These are phyloP conservation scores for Vitis hybrid DNA, from an alignment of 177 flowering plant genomes.

Conservation along the genomic window DNA sequence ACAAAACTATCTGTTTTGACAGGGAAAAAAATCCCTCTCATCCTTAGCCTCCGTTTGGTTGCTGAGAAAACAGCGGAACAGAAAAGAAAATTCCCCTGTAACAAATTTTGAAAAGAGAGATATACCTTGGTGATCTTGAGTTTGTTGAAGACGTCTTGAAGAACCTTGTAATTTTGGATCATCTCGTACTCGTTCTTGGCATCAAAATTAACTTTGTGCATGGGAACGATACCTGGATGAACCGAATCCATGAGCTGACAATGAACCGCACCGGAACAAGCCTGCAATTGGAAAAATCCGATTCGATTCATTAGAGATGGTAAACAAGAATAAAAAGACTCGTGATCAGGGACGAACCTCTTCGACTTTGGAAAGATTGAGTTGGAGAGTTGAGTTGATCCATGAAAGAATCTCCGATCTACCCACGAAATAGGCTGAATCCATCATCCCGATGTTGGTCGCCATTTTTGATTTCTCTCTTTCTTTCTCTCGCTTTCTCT, in stretches of 20 bases:
- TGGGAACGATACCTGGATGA: slow-evolving; percentile 90
- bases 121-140: slow-evolving; percentile 89
- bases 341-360: slow-evolving; percentile 46
- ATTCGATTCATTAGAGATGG: neutral
- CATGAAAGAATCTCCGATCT: slow-evolving; percentile 92
- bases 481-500: neutral
- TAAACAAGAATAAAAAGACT: neutral
- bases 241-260: slow-evolving; percentile 92
- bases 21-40: neutral
- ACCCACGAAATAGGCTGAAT: slow-evolving; percentile 92
- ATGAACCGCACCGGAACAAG: slow-evolving; percentile 88
- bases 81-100: neutral
- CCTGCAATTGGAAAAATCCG: slow-evolving; percentile 35
- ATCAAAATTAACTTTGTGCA: slow-evolving; percentile 98
- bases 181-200: slow-evolving; percentile 97
- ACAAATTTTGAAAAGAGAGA: neutral
- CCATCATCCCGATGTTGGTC: slow-evolving; percentile 94
- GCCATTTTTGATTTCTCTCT: slow-evolving; percentile 48
- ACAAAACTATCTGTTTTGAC: too few species aligned
- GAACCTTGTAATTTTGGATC: slow-evolving; percentile 98
- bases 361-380: slow-evolving; percentile 93
- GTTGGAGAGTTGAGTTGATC: slow-evolving; percentile 96
- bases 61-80: too few species aligned
- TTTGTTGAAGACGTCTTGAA: slow-evolving; percentile 94
- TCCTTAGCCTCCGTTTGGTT: too few species aligned